Percentiles rank a stretch among this genome's conserved stretches.
These are phyloP conservation scores for Leishmania major DNA, from an alignment of 208 protist species.

Conservation along the genomic window DNA sequence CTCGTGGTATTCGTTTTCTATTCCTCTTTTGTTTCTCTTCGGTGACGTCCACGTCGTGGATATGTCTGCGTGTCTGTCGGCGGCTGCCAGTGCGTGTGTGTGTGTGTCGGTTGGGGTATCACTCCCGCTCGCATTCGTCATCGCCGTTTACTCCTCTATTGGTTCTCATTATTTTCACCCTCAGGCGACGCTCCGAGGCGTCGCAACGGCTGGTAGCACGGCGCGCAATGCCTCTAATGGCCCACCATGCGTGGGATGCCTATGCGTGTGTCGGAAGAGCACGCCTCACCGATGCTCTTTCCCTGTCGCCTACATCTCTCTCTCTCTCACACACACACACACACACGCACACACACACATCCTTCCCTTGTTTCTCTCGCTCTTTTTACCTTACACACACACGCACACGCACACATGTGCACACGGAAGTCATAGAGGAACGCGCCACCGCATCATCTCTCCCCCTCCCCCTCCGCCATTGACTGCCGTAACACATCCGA, in stretches of 20 bases:
- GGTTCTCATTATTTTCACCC: neutral
- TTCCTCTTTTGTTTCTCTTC: neutral
- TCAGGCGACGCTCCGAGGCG: neutral
- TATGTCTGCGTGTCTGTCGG: neutral
- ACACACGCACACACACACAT: neutral
- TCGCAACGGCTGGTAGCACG: neutral
- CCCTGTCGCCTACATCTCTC: neutral
- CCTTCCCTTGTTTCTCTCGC: neutral
- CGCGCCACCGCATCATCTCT: slow-evolving; percentile 1
- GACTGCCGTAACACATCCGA: neutral
- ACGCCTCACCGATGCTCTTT: neutral
- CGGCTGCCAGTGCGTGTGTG: neutral
- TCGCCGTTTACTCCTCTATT: neutral
- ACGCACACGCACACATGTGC: neutral
- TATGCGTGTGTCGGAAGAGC: neutral
- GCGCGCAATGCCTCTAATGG: neutral
- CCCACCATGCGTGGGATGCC: neutral
- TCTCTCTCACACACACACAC: neutral
- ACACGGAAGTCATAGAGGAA: slow-evolving; percentile 2
- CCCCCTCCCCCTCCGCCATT: neutral
- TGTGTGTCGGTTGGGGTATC: neutral
- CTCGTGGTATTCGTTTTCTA: neutral
- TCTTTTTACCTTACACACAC: neutral
- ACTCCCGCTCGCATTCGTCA: neutral
- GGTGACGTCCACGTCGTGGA: neutral